Evolutionary conservation across 169 alveolate species (phyloP).

Genomic region (Blepharisma undulans): DNA sequence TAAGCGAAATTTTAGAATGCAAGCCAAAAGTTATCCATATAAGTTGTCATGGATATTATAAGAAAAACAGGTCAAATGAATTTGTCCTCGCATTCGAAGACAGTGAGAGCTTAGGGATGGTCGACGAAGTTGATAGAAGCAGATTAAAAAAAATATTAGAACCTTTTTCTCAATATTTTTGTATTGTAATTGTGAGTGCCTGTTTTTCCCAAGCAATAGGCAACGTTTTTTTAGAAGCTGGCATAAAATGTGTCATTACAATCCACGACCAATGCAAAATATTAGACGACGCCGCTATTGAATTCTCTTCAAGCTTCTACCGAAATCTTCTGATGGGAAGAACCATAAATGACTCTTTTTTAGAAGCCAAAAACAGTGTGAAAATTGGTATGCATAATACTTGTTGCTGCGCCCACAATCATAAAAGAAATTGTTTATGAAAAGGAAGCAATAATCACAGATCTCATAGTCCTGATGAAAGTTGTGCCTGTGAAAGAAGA

Average conservation of each 20-base stretch:
- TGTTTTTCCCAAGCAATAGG: background rate
- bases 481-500: background rate
- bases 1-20: constrained; percentile 27
- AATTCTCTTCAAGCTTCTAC: background rate
- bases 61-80: background rate
- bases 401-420: constrained; percentile 17
- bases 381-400: background rate
- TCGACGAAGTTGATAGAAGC: background rate
- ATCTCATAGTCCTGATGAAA: background rate
- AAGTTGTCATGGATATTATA: constrained; percentile 11
- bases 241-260: constrained; percentile 8
- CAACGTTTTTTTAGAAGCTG: constrained; percentile 13
- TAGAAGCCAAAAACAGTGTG: background rate
- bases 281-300: background rate
- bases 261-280: background rate
- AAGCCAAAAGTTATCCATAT: constrained; percentile 54
- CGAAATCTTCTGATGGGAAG: background rate
- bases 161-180: background rate
- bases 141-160: background rate
- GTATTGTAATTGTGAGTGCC: background rate
- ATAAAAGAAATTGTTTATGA: background rate
- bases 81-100: constrained; percentile 23
- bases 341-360: background rate
- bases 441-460: background rate
- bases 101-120: background rate